Evolutionary conservation across 257 asterid species (phyloP).

Genomic region (Solanum bulbocastanum): DNA sequence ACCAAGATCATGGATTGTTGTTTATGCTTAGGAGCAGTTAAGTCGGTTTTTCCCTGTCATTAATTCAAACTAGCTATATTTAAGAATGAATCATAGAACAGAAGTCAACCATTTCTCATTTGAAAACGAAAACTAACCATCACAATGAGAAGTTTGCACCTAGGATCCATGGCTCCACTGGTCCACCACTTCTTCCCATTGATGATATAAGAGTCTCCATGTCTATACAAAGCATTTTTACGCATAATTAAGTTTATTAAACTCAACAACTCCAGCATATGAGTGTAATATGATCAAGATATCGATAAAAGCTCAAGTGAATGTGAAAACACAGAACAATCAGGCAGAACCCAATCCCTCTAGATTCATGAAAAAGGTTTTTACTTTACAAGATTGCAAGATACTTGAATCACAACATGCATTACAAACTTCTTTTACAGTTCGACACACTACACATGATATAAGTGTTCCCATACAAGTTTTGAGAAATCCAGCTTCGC

Average conservation of each 20-base stretch:
- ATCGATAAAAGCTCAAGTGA: not conserved
- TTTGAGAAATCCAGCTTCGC: not conserved
- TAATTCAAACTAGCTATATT: not conserved
- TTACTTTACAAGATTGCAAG: not conserved
- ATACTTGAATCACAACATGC: not conserved
- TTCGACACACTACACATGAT: not conserved
- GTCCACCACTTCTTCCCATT: conserved; percentile 99
- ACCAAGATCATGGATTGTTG: conserved; percentile 97
- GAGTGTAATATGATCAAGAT: not conserved
- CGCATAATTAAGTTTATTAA: not conserved
- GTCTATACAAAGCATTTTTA: conserved; percentile 23
- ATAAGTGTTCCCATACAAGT: not conserved
- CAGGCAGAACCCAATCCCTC: not conserved
- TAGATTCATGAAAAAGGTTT: not conserved
- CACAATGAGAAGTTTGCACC: conserved; percentile 87
- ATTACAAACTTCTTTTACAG: not conserved
- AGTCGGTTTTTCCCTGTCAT: conserved; percentile 85
- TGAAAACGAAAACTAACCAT: conserved; percentile 49
- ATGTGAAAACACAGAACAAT: not conserved
- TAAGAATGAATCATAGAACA: not conserved
- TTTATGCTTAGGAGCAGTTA: conserved; percentile 61
- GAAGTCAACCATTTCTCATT: not conserved
- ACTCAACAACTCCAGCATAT: not conserved
- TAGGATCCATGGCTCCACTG: conserved; percentile 98
- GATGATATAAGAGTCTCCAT: conserved; percentile 67